Evolutionary conservation across 805 yeast genomes (phyloP), one percentile per base, ranked within the genome.

Genomic region (Cyberlindnera japonica): DNA sequence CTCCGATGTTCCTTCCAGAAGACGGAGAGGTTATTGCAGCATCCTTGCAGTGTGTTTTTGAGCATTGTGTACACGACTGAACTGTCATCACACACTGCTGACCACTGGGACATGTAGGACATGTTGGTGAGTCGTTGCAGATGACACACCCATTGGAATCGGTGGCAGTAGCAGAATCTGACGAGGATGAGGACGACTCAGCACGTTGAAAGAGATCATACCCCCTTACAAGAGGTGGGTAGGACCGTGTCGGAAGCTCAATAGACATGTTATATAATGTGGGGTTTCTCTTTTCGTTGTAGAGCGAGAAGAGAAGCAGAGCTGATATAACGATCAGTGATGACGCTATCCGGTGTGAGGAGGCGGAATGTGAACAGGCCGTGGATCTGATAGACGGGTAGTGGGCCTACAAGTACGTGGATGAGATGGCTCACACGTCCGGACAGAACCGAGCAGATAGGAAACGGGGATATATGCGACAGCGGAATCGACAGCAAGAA

Each of bases 61-160:
- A 76, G 57, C 91, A 83, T 35, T 64, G 41, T 3, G 59, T 38
- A 55, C 90, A 83, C 1, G 86, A 69, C 47, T 72, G 79, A 1
- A 74, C 62, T 0, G 83, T 69, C 51, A 72, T 58, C 3, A 64
- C 68, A 58, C 91, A 83, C 49, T 65, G 65, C 54, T 80, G 75
- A 46, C 70, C 71, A 12, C 51, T 54, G 1, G 61, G 62, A 59
- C 90, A 83, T 7, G 45, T 45, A 4, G 86, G 88, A 59, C 86
- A 80, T 4, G 61, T 37, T 9, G 71, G 74, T 1, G 52, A 44
- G 1, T 69, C 50, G 41, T 57, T 53, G 36, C 79, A 74, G 0
- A 50, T 38, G 4, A 72, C 70, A 56, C 77, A 72, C 0, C 72
- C 72, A 24, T 58, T 54, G 24, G 57, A 22, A 20, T 48, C 48